phyloP scores from a whole-genome alignment of 2,329 filamentous ascomycete genomes.

The Apiospora saccharicola region DNA sequence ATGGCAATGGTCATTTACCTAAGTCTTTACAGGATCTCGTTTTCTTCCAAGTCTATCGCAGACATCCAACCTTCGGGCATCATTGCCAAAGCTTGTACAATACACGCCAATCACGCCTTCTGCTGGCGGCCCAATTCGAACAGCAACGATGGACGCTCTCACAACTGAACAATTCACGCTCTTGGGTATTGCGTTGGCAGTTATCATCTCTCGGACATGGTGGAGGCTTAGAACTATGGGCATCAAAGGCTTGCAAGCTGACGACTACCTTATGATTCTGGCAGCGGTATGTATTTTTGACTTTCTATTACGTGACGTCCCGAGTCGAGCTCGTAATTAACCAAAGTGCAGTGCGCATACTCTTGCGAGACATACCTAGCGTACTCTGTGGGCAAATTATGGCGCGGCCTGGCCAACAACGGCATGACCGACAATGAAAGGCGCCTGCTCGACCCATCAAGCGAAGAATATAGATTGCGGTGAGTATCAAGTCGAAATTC shows the following conservation, averaged over 20 bases:
- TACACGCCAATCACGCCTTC: no score
- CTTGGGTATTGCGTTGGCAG: conserved; percentile 54
- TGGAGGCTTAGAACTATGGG: conserved; percentile 58
- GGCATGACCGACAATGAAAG: conserved; percentile 59
- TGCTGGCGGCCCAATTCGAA: no score
- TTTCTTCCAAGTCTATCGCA: no score
- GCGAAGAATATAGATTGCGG: not conserved
- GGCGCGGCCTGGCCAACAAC: conserved; percentile 60
- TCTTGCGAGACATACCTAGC: not conserved
- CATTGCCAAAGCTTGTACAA: no score
- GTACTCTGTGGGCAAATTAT: not conserved
- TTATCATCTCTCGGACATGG: conserved; percentile 59
- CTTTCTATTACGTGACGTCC: no score
- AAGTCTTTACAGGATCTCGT: no score
- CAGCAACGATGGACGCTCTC: not conserved
- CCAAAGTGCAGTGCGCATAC: not conserved
- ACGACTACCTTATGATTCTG: conserved; percentile 67
- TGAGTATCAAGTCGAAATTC: not conserved
- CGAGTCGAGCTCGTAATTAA: not conserved
- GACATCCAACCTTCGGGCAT: no score
- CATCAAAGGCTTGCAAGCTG: conserved; percentile 55
- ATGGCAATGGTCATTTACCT: no score
- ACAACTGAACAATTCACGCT: conserved; percentile 49
- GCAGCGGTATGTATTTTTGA: conserved; percentile 38
- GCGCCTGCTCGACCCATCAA: conserved; percentile 28